Evolutionary conservation across 139 green algal species (phyloP).

Genomic region (Micromonas commoda): DNA sequence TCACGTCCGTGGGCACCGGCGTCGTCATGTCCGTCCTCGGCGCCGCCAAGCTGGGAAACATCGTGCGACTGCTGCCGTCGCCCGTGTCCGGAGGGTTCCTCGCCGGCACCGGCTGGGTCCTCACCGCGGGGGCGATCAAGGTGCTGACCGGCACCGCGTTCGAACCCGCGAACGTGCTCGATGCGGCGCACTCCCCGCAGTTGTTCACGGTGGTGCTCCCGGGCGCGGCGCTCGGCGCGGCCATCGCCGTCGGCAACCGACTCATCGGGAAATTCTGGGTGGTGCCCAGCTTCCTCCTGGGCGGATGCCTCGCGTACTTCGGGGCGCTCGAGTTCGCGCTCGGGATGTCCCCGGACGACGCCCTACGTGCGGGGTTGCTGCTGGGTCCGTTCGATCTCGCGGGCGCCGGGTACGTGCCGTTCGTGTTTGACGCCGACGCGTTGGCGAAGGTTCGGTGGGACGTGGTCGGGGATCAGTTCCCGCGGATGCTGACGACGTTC

Average conservation of each 20-base stretch:
- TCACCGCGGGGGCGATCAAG: constrained; percentile 1
- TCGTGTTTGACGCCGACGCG: background rate
- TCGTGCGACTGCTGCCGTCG: background rate
- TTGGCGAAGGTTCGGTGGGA: background rate
- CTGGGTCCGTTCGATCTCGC: constrained; percentile 5
- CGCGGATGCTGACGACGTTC: background rate
- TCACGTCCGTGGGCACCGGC: background rate
- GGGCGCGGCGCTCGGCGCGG: background rate
- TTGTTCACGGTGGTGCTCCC: background rate
- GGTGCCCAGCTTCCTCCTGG: constrained; percentile 4
- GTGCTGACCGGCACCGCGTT: constrained; percentile 2
- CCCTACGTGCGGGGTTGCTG: background rate
- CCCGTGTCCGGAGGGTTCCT: constrained; percentile 27
- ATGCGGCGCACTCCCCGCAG: background rate
- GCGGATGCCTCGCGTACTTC: constrained; percentile 4
- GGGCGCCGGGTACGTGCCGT: background rate
- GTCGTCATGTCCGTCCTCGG: background rate
- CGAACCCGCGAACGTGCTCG: background rate
- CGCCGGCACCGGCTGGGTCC: constrained; percentile 27
- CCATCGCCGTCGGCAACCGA: constrained; percentile 7
- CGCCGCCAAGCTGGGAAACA: background rate
- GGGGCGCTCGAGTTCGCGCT: background rate
- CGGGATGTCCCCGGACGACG: background rate
- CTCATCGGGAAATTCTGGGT: background rate
- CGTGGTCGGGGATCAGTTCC: background rate